Base-by-base conservation (phyloP, 148 eudicot species). In the Dysphania ambrosioides region DNA sequence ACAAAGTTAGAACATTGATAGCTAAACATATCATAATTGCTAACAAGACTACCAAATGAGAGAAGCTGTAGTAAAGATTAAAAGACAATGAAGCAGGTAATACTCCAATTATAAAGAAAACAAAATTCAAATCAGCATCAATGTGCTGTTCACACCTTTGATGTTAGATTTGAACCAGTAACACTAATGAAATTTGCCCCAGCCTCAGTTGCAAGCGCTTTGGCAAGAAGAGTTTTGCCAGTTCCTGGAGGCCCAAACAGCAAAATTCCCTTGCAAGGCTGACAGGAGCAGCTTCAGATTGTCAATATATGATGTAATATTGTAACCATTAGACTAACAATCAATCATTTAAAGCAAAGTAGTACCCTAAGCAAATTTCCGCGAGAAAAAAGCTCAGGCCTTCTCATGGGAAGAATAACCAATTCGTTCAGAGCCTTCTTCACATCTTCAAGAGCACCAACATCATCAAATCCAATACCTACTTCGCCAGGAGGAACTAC, bases 171-270 rank as follows among this genome's bases (percentile, higher is more conserved):
- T 23, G 99, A 95, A 72, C 99, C 99, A 59, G 99, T 92, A 78
- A 95, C 86, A 83, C 94, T 95, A 58, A 95, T 91, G 65, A 95
- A 95, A 82, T 95, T 95, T 58, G 97, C 99, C 61, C 94, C 94
- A 16, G 99, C 93, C 83, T 95, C 99, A 31, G 99, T 95, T 74
- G 99, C 97, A 75, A 95, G 97, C 59, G 99, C 99, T 78, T 95
- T 95, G 6, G 97, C 99, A 72, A 95, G 85, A 73, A 95, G 97
- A 34, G 99, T 95, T 86, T 95, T 95, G 58, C 99, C 99, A 31
- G 99, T 95, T 80, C 99, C 99, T 68, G 99, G 99, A 62, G 99
- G 99, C 29, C 99, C 99, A 82, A 95, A 95, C 57, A 95, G 92
- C 75, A 95, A 83, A 78, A 95, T 90, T 16, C 99, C 99, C 78